Base-by-base conservation (phyloP, 768 basidiomycete species). In the Omphalotus guepiniiformis region DNA sequence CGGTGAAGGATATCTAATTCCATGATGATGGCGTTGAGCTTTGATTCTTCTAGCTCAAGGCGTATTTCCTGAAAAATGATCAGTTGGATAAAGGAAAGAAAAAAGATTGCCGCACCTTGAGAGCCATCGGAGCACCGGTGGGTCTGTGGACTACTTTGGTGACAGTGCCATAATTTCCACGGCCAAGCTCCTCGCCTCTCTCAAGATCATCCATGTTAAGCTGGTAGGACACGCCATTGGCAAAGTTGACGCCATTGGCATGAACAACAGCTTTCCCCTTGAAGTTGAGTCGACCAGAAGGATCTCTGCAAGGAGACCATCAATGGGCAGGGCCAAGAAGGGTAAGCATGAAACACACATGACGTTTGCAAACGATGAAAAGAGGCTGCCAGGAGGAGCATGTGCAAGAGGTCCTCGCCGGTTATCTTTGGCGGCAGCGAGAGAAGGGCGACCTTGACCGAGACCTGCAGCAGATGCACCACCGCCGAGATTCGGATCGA, bases 1-100 rank as follows among this genome's bases (percentile, higher is more conserved):
- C 93, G 89, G 65, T 99, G 96, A 6, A 99, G 81, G 54, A 99
- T 88, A 62, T 99, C 95, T 45, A 99, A 87, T 61, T 99, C 96
- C 88, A 97, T 98, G 58, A 99, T 85, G 73, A 99, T 98, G 12
- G 87, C 91, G 58, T 92, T 92, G 32, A 98, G 79, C 58, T 93
- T 92, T 39, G 89, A 83, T 46, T 93, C 82, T 58, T 98, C 96
- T 12, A 99, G 79, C 63, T 98, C 93, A 13, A 99, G 75, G 19
- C 92, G 89, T 55, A 98, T 99, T 85, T 99, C 95, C 95, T 98
- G 63, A 12, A 50, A 39, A 30, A 47, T 13, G 28, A 35, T 39
- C 25, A 40, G 37, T 30, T 9, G 7, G 7, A 16, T 30, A 19
- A 38, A 37, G 16, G 18, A 21, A 15, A 32, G 15, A 12, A 42